A percentile compares a stretch with the other conserved stretches of the same genome.
Evolutionary conservation across 345 rosid genomes (phyloP).

Genomic region (Citrus inodora): DNA sequence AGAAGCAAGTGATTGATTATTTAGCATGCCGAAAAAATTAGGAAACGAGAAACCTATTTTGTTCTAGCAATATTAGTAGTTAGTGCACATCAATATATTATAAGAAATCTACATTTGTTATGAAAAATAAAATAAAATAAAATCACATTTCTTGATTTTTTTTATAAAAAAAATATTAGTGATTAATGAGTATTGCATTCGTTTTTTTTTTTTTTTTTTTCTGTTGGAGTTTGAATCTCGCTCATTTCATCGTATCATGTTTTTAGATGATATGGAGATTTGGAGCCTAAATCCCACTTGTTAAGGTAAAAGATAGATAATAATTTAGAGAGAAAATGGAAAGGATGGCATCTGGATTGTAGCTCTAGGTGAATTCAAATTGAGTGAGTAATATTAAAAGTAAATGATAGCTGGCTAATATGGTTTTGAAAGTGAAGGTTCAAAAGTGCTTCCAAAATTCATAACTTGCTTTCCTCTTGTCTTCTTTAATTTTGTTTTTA

Average conservation of each 20-base stretch:
- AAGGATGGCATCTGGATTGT: not conserved
- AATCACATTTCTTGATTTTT: not conserved
- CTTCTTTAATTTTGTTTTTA: not conserved
- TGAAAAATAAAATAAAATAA: not conserved
- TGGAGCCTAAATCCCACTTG: too few species aligned
- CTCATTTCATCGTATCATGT: too few species aligned
- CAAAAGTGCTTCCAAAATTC: constrained; percentile 2
- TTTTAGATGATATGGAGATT: too few species aligned
- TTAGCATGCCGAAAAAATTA: not conserved
- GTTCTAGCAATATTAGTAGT: not conserved
- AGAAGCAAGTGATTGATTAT: too few species aligned
- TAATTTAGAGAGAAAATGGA: too few species aligned
- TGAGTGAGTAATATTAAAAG: not conserved
- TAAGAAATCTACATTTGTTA: not conserved
- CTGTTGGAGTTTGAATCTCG: too few species aligned
- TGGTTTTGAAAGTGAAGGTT: constrained; percentile 2
- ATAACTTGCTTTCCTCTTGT: not conserved
- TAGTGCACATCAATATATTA: not conserved
- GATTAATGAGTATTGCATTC: too few species aligned
- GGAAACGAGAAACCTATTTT: not conserved
- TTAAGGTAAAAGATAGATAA: too few species aligned
- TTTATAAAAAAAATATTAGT: not conserved
- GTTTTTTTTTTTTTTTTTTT: too few species aligned
- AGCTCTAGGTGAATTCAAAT: too few species aligned
- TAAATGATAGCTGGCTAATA: not conserved